phyloP scores from a whole-genome alignment of 441 rosid genomes.

The Syzygium syzygioides region DNA sequence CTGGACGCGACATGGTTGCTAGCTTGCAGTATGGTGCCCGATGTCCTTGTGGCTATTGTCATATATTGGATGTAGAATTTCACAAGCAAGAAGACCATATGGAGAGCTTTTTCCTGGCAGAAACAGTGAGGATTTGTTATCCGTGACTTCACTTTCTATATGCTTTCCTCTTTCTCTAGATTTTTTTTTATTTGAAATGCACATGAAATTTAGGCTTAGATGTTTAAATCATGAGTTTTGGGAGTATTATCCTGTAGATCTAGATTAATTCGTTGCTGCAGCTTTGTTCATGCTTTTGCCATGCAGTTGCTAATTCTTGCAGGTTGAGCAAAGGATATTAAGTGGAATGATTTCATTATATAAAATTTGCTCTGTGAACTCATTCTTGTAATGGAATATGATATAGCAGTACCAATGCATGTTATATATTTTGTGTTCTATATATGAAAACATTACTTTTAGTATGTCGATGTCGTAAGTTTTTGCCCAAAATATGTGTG shows the following conservation, averaged over 20 bases:
- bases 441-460: not conserved
- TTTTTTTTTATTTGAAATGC: not conserved
- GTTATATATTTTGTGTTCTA: not conserved
- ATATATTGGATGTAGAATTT: conserved; percentile 85
- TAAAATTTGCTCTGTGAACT: not conserved
- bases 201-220: not conserved
- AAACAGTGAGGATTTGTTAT: conserved; percentile 51
- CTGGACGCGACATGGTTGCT: conserved; percentile 88
- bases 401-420: not conserved
- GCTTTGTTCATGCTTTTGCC: not conserved
- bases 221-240: not conserved
- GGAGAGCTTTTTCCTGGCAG: conserved; percentile 99
- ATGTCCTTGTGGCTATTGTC: conserved; percentile 97
- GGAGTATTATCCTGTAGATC: not conserved
- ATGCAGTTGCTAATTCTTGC: not conserved
- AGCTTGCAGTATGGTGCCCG: conserved; percentile 97
- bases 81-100: conserved; percentile 91
- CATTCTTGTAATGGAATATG: not conserved
- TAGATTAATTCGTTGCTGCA: not conserved
- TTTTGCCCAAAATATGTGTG: not conserved
- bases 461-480: not conserved
- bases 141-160: not conserved
- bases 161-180: not conserved
- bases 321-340: not conserved
- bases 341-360: not conserved